Base-by-base conservation (phyloP, 2,329 filamentous ascomycete genomes). In the Lasiodiplodia citricola region DNA sequence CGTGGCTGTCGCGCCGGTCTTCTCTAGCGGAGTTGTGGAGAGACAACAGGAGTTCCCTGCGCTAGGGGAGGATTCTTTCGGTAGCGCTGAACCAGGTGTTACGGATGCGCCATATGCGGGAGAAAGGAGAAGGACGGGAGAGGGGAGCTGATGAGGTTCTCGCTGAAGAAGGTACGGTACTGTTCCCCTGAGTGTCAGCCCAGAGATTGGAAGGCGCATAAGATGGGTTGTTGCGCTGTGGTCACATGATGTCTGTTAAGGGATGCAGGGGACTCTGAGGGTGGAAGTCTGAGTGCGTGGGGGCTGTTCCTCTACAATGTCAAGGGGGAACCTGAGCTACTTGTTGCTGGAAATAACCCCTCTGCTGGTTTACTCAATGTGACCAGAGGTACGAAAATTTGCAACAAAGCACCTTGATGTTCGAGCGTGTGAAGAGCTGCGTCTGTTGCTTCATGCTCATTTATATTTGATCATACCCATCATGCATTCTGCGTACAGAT, bases 131-230 rank as follows among this genome's bases (percentile, higher is more conserved):
- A 57, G 13, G 69, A 70, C 25, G 69, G 57, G 55, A 75, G 71
- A 0, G 71, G 74, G 35, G 73, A 73, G 1, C 71, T 88, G 67
- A 80, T 83, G 73, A 83, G 75, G 70, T 69, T 69, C 71, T 63
- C 72, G 81, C 8, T 88, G 87, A 73, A 76, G 70, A 74, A 74
- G 60, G 83, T 75, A 14, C 80, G 74, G 70, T 89, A 88, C 66
- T 89, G 87, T 74, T 85, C 83, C 3, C 69, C 68, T 0, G 81
- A 83, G 60, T 89, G 87, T 66, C 87, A 88, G 80, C 83, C 81
- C 74, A 80, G 77, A 71, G 83, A 87, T 68, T 88, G 86, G 86
- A 84, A 81, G 72, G 83, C 78, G 73, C 86, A 89, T 73, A 79
- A 77, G 71, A 58, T 69, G 38, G 44, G 37, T 41, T 58, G 55